Evolutionary conservation across 306 rosid genomes (phyloP).

Genomic region (Mimosa pudica): DNA sequence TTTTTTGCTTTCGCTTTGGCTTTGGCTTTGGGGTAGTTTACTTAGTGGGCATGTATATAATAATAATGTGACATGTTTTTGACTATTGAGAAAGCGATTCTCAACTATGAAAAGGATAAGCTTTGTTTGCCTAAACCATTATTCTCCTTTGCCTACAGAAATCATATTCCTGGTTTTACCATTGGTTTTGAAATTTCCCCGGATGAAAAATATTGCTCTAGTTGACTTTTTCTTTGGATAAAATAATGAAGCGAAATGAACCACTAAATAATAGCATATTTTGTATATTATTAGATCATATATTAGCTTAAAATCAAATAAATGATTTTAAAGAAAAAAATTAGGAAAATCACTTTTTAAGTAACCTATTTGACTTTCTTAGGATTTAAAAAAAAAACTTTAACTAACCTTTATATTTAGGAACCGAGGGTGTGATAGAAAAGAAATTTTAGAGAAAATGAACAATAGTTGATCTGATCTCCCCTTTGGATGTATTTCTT

Average conservation of each 20-base stretch:
- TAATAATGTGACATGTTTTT: constrained; percentile 44
- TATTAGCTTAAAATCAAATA: too few relatives aligned
- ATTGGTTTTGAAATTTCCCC: constrained; percentile 48
- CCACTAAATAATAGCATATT: too few relatives aligned
- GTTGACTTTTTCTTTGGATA: too few relatives aligned
- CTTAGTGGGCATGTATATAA: constrained; percentile 23
- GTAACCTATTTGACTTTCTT: too few relatives aligned
- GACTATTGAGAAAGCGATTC: constrained; percentile 42
- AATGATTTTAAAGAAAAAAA: too few relatives aligned
- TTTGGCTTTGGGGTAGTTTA: constrained; percentile 43
- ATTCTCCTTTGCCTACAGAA: constrained; percentile 42
- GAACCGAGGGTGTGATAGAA: neutral
- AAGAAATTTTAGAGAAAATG: constrained; percentile 34
- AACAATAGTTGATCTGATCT: constrained; percentile 40
- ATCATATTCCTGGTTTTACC: constrained; percentile 31
- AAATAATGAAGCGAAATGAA: too few relatives aligned
- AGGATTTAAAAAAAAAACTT: too few relatives aligned
- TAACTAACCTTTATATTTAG: too few relatives aligned
- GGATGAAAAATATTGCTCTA: too few relatives aligned
- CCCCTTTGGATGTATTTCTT: constrained; percentile 54
- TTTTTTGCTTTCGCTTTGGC: constrained; percentile 28
- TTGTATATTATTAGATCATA: too few relatives aligned
- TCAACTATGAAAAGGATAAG: constrained; percentile 33
- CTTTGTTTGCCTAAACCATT: constrained; percentile 35
- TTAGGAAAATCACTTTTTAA: too few relatives aligned